Evolutionary conservation across 768 basidiomycete species (phyloP), one percentile per base, ranked within the genome.

Genomic region (Boletus eberwhitei): DNA sequence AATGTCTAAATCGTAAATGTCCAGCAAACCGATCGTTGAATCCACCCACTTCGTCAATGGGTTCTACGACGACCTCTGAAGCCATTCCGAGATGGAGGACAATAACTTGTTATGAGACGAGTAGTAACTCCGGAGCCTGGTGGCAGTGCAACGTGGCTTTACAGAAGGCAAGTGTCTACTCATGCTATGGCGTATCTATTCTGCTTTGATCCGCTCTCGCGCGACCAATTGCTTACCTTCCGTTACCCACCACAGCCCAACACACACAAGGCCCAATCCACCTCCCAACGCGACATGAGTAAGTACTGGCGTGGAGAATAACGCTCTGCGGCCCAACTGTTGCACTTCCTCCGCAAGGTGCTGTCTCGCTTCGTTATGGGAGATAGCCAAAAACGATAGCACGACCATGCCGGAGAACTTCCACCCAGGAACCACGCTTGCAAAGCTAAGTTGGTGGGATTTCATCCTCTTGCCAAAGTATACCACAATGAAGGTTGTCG

Each of bases 401-500:
- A 38, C 38, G 17, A 64, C 62, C 48, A 58, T 56, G 39, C 52
- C 46, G 34, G 55, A 48, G 31, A 73, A 71, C 38, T 53, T 64
- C 70, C 70, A 66, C 3, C 59, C 53, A 1, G 72, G 72, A 32
- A 63, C 31, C 14, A 62, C 35, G 44, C 52, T 54, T 16, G 47
- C 29, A 42, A 62, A 36, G 22, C 9, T 43, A 45, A 71, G 47
- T 31, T 37, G 55, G 47, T 63, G 50, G 22, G 47, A 54, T 29
- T 53, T 52, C 43, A 31, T 40, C 47, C 59, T 54, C 45, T 59
- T 57, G 21, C 50, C 56, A 71, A 84, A 88, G 66, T 77, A 90
- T 2, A 55, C 55, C 5, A 65, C 64, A 14, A 74, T 70, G 64
- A 86, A 90, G 35, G 61, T 60, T 54, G 77, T 70, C 39, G 81